phyloP scores from a whole-genome alignment of 2,329 filamentous ascomycete species.

The Capronia coronata region DNA sequence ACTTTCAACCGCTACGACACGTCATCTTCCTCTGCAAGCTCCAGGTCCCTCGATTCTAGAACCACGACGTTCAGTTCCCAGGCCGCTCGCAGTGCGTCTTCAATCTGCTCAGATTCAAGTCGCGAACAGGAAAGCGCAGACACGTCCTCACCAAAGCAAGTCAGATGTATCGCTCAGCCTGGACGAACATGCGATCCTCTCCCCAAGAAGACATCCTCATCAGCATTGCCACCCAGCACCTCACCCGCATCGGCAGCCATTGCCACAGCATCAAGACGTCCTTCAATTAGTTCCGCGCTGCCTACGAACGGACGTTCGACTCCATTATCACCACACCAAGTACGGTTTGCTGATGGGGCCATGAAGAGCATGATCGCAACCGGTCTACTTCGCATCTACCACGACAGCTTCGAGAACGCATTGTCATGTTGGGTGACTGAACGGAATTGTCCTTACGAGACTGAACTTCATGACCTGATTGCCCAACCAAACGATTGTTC shows the following conservation, averaged over 20 bases:
- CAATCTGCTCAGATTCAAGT: constrained; percentile 10
- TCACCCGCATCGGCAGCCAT: not conserved
- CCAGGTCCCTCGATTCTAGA: constrained; percentile 6
- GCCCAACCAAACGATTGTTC: constrained; percentile 25
- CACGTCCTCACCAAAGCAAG: not conserved
- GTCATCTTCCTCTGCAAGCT: constrained; percentile 8
- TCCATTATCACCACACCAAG: constrained; percentile 7
- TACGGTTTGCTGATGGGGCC: constrained; percentile 32
- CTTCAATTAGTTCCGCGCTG: constrained; percentile 2
- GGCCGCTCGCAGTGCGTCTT: not conserved
- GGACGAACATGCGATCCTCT: not conserved
- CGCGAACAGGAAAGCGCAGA: constrained; percentile 3
- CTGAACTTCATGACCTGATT: constrained; percentile 26
- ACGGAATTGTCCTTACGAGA: constrained; percentile 33
- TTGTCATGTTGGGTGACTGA: constrained; percentile 25
- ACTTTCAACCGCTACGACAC: constrained; percentile 3
- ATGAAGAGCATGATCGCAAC: constrained; percentile 36
- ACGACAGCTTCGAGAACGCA: constrained; percentile 23
- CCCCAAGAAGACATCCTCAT: not conserved
- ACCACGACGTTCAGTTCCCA: not conserved
- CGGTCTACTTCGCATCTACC: constrained; percentile 22
- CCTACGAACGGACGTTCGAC: not conserved
- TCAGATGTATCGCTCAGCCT: not conserved
- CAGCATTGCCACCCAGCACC: not conserved
- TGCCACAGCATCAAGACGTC: constrained; percentile 1